Base-by-base conservation (phyloP, 306 rosid species). In the Cyclanthera cordifolia region DNA sequence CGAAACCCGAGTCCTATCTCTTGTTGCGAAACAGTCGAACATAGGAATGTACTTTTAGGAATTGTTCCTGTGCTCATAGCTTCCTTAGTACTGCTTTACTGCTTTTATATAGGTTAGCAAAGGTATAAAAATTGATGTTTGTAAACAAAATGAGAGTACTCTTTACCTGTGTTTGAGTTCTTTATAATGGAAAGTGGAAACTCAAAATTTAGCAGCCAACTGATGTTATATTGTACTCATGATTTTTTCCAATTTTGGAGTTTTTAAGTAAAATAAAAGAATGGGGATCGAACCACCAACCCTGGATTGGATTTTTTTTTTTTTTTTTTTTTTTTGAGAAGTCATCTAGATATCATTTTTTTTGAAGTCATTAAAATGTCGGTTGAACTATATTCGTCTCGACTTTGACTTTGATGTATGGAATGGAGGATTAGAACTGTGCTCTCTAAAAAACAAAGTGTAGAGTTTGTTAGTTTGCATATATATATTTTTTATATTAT, bases 31-130 rank as follows among this genome's bases (percentile, higher is more conserved):
- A 32, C 37, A 32, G 41, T 34, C 6, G n/a, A 34, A 59, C 25
- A 34, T 34, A 30, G 67, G 47, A 19, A 34, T 59, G 17, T 32
- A 17, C 47, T 59, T 59, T 32, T 59, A 30, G 67, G 3, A 8
- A n/a, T 59, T 37, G 47, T 34, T 59, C 25, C 16, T 59, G 41
- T 59, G 67, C 3, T 59, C 48, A 59, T 59, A 57, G 67, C 21
- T 59, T 59, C 25, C 41, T 56, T 32, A 17, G 45, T 32, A 15
- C 24, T 21, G n/a, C 43, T 30, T 59, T 59, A 21, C 67, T n/a
- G 10, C 37, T 9, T 59, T 7, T n/a, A 58, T 32, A 59, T n/a
- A 59, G 67, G 16, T 32, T 59, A 59, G 47, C 25, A 8, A 32
- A 32, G 47, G 25, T 32, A 39, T 56, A 58, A 16, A 58, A 58